phyloP scores from a whole-genome alignment of 192 early-diverging fungal species.

The Entomortierella lignicola region DNA sequence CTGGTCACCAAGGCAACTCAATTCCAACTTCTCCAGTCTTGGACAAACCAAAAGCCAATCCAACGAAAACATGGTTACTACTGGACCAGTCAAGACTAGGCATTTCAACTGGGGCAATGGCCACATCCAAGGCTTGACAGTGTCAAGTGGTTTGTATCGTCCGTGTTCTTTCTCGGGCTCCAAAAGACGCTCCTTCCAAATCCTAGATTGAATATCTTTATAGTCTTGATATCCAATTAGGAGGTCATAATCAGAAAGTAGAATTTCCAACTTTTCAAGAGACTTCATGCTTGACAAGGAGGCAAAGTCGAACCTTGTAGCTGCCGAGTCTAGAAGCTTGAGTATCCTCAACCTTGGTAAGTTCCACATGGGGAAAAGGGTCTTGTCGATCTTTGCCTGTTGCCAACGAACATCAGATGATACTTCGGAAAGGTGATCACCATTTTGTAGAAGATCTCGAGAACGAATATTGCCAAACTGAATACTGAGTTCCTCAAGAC shows the following conservation, averaged over 20 bases:
- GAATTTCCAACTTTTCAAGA: not conserved
- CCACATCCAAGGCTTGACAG: slow-evolving; percentile 5
- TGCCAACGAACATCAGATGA: too few relatives aligned
- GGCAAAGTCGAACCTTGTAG: not conserved
- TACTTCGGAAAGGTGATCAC: too few relatives aligned
- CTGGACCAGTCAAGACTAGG: not conserved
- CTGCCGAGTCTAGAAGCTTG: not conserved
- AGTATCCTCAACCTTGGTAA: not conserved
- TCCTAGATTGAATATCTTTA: not conserved
- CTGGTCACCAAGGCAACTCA: not conserved
- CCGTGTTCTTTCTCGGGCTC: not conserved
- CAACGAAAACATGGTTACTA: slow-evolving; percentile 12
- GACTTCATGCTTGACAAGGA: not conserved
- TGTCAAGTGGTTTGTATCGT: not conserved
- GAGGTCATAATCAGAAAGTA: too few relatives aligned
- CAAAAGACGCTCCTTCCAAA: not conserved
- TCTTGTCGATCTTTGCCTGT: not conserved
- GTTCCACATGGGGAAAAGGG: slow-evolving; percentile 4
- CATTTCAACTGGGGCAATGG: slow-evolving; percentile 2
- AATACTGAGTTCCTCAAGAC: too few relatives aligned
- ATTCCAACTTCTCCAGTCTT: not conserved
- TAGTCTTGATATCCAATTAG: not conserved
- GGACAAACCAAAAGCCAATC: slow-evolving; percentile 21
- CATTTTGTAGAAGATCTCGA: too few relatives aligned
- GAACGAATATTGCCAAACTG: too few relatives aligned